phyloP scores from a whole-genome alignment of 495 filamentous ascomycete species.

The Neurospora cerealis region DNA sequence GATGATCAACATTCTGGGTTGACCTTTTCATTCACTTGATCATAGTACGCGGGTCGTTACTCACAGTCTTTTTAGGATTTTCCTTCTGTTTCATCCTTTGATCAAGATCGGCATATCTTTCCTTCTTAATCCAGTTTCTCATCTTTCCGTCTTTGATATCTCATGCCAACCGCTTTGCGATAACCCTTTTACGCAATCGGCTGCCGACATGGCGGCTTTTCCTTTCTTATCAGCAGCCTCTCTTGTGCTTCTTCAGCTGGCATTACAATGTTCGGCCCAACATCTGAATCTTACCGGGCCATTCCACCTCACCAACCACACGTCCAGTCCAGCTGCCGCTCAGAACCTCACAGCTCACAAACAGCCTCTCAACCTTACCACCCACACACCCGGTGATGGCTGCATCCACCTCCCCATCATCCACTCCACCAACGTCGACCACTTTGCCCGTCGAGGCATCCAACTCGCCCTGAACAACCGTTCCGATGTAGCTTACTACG shows the following conservation, averaged over 20 bases:
- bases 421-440: conserved; percentile 33
- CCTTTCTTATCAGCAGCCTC: neutral
- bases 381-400: conserved; percentile 7
- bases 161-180: neutral
- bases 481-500: conserved; percentile 41
- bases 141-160: neutral
- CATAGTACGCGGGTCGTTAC: neutral
- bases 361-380: neutral
- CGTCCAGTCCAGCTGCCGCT: no score
- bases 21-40: neutral
- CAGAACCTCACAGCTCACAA: neutral
- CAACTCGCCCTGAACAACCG: conserved; percentile 35
- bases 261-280: neutral
- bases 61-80: neutral
- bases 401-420: conserved; percentile 37
- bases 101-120: neutral
- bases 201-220: neutral
- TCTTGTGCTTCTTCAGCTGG: neutral
- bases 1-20: neutral
- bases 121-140: neutral
- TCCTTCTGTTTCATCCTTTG: neutral
- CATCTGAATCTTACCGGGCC: neutral
- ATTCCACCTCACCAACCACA: neutral
- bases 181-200: neutral
- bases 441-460: conserved; percentile 31